Evolutionary conservation across 2,329 filamentous ascomycete genomes (phyloP), one percentile per base, ranked within the genome.

Genomic region (Lasiodiplodia hormozganensis): DNA sequence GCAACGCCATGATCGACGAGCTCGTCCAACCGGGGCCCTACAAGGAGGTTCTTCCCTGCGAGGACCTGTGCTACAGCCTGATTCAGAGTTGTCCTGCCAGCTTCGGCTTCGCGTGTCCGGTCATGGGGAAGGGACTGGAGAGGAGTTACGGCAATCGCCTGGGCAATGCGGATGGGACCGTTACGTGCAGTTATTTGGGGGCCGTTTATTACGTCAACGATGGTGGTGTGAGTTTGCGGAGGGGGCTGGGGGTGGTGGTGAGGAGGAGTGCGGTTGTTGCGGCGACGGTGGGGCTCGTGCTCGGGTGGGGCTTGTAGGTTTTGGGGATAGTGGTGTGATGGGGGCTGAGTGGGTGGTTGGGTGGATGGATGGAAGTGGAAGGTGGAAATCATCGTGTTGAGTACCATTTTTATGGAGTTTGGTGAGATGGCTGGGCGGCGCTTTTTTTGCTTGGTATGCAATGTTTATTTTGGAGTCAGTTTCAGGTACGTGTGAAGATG

Each of bases 1-100:
- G 94, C 21, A 95, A 93, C 74, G 76, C 85, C 0, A 81, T 87
- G 58, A 96, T 98, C 72, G 94, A 97, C 74, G 74, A 83, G 2
- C 72, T 82, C 0, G 88, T 98, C 69, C 80, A 85, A 70, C 94
- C 96, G 0, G 96, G 96, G 0, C 96, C 96, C 0, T 98, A 99
- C 81, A 96, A 94, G 76, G 96, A 99, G 82, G 84, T 98, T 23
- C 82, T 97, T 10, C 96, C 96, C 0, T 98, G 95, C 75, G 88
- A 92, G 70, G 91, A 97, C 71, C 82, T 97, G 62, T 99, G 96
- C 82, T 96, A 94, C 77, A 88, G 90, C 66, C 85, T 99, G 1
- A 92, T 97, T 12, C 89, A 91, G 80, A 93, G 88, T 76, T 99
- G 96, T 80, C 95, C 96, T 0, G 86, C 93, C 0, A 80, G 85